Base-by-base conservation (phyloP, 2,329 filamentous ascomycete genomes). In the Colletotrichum sp. region DNA sequence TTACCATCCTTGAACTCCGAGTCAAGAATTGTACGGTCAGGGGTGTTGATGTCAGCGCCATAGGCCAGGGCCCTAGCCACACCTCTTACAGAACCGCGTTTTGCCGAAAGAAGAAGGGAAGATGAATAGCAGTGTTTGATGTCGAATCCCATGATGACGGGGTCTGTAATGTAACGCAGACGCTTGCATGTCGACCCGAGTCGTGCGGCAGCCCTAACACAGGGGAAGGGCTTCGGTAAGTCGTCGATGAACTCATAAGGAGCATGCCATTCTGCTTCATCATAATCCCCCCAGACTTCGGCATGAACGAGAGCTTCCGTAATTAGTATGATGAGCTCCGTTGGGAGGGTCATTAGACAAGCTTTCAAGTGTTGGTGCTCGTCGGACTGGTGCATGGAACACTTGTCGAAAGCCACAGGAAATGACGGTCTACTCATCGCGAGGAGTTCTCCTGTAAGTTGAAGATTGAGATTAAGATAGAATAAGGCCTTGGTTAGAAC, bases 1-100 rank as follows among this genome's bases (percentile, higher is more conserved):
- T 0, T 39, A 18, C 16, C 16, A 8, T n/a, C 39, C 13, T 0
- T 28, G 13, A 9, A 26, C 21, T 16, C 2, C 0, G 4, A 26
- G 21, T 57, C 52, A 0, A 57, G 16, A 24, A 57, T 28, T 10
- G 52, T 57, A 28, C 21, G 52, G 21, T 57, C 24, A 4, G 1
- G 7, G 8, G 21, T 12, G 7, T 57, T 57, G 21, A 57, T 57
- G 13, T 57, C 24, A 18, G 52, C 52, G 52, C 52, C 24, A 0
- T 57, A 18, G 52, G 21, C 21, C 52, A 57, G 12, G 4, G 52
- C 52, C 52, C 0, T 28, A 0, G 52, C 52, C 7, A 57, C 52
- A n/a, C 52, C 52, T 14, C 12, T 13, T 2, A 28, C 52, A 28
- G 4, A 57, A 7, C 52, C 52, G 21, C 13, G 7, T 28, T 57